Evolutionary conservation across 2,329 filamentous ascomycete genomes (phyloP), one percentile per base, ranked within the genome.

Genomic region (Raffaelea ambrosiae): DNA sequence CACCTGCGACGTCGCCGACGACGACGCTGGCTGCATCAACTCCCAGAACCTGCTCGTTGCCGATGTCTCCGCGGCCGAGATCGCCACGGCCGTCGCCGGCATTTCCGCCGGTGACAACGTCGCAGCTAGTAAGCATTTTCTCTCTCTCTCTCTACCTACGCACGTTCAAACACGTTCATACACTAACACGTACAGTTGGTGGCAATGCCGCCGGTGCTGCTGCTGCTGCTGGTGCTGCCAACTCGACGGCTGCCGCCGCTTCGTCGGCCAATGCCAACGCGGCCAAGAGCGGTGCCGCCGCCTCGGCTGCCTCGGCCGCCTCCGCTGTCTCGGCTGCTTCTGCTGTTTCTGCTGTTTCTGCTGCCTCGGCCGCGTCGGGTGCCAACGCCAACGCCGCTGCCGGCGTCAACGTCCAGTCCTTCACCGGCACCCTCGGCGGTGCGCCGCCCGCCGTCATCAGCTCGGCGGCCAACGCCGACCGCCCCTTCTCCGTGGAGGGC

Each of bases 11-110:
- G 68, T 66, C 19, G 61, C 55, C 3, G 57, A 68, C 41, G 76
- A 81, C 53, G 55, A 68, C 2, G 61, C 59, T 2, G 77, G 77
- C 40, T 81, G 77, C 63, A 81, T 81, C 58, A 73, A 77, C 60
- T 69, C 69, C 21, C 61, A 71, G 58, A 71, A 72, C 51, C 70
- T 79, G 21, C 66, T 79, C 35, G 73, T 79, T 14, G 65, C 74
- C 35, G 77, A 79, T 40, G 73, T 73, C 18, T 69, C 68, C 18
- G 67, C 68, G 43, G 74, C 64, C 3, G 76, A 81, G 62, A 77
- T 81, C 56, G 56, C 64, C 20, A 66, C 67, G 18, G 76, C 74
- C 19, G 72, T 75, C 42, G 67, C 65, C 20, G 63, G 49, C 43
- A 51, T 49, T 44, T 55, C 51, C n/a, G 53, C 43, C 19, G 55